phyloP scores from a whole-genome alignment of 1,284 basidiomycete species.

The Heliocybe sulcata region DNA sequence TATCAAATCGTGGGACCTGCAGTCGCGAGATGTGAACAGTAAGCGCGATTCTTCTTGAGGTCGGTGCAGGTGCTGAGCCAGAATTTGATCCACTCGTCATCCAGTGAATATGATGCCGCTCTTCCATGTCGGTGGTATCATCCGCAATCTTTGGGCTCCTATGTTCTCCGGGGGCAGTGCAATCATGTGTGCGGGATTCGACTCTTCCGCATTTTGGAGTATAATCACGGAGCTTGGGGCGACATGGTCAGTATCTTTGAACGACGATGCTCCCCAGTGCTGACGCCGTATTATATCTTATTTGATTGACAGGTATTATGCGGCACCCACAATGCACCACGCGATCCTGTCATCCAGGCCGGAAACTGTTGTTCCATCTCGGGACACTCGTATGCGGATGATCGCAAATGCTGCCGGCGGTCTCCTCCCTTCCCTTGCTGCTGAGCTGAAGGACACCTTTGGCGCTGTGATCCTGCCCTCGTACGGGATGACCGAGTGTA shows the following conservation, averaged over 20 bases:
- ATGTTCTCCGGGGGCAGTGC: constrained; percentile 50
- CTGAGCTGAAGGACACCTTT: constrained; percentile 29
- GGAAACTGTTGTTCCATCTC: constrained; percentile 20
- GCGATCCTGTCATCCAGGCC: constrained; percentile 34
- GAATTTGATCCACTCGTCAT: not conserved
- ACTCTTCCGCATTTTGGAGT: constrained; percentile 52
- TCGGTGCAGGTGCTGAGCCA: not conserved
- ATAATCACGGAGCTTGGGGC: constrained; percentile 37
- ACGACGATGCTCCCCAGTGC: not conserved
- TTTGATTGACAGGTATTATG: constrained; percentile 31
- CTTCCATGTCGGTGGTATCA: constrained; percentile 62
- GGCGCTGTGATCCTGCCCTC: constrained; percentile 34
- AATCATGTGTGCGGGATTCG: constrained; percentile 54
- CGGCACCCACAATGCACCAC: constrained; percentile 39
- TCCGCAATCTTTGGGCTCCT: constrained; percentile 56
- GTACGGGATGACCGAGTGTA: constrained; percentile 45
- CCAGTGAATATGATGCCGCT: constrained; percentile 61
- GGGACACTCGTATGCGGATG: constrained; percentile 33
- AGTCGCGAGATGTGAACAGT: constrained; percentile 34
- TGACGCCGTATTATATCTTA: not conserved
- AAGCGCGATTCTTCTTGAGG: constrained; percentile 13
- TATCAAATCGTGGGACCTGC: constrained; percentile 49
- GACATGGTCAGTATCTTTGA: constrained; percentile 36
- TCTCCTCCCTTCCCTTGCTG: constrained; percentile 34
- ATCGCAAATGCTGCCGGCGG: constrained; percentile 41